phyloP scores from a whole-genome alignment of 78 protist species.

The Polysphondylium violaceum region DNA sequence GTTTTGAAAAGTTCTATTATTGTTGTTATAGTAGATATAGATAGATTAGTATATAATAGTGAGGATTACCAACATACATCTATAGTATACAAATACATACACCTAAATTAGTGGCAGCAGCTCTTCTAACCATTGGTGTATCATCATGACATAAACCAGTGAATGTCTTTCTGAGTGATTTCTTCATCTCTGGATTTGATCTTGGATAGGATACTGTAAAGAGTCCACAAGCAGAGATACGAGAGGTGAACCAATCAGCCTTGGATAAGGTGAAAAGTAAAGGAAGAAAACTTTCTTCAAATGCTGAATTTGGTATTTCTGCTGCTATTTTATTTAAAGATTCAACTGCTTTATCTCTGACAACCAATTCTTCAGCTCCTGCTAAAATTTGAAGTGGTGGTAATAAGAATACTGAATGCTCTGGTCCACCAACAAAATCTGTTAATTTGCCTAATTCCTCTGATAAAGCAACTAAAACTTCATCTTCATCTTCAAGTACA shows the following conservation, averaged over 20 bases:
- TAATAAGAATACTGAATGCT: slow-evolving; percentile 86
- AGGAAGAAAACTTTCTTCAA: slow-evolving; percentile 82
- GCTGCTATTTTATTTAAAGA: slow-evolving; percentile 85
- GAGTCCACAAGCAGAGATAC: slow-evolving; percentile 95
- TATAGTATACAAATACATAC: neutral
- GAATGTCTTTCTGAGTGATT: slow-evolving; percentile 86
- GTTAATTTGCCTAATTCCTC: slow-evolving; percentile 95
- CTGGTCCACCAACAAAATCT: slow-evolving; percentile 95
- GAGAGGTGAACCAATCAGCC: slow-evolving; percentile 96
- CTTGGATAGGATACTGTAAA: slow-evolving; percentile 85
- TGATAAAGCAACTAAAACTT: slow-evolving; percentile 94
- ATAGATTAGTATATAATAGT: neutral
- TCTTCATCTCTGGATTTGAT: slow-evolving; percentile 65
- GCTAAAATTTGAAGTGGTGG: slow-evolving; percentile 94
- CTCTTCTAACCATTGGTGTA: slow-evolving; percentile 97
- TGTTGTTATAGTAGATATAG: neutral
- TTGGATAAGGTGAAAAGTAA: slow-evolving; percentile 84
- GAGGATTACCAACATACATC: neutral
- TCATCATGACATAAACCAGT: slow-evolving; percentile 93
- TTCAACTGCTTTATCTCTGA: slow-evolving; percentile 97
- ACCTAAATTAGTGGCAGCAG: slow-evolving; percentile 91
- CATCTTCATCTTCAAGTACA: slow-evolving; percentile 96
- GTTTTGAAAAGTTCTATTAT: slow-evolving; percentile 77
- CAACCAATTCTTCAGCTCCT: slow-evolving; percentile 95
- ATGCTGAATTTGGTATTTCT: slow-evolving; percentile 52